Evolutionary conservation across 2,329 filamentous ascomycete genomes (phyloP).

Genomic region (Blumeria hordei): DNA sequence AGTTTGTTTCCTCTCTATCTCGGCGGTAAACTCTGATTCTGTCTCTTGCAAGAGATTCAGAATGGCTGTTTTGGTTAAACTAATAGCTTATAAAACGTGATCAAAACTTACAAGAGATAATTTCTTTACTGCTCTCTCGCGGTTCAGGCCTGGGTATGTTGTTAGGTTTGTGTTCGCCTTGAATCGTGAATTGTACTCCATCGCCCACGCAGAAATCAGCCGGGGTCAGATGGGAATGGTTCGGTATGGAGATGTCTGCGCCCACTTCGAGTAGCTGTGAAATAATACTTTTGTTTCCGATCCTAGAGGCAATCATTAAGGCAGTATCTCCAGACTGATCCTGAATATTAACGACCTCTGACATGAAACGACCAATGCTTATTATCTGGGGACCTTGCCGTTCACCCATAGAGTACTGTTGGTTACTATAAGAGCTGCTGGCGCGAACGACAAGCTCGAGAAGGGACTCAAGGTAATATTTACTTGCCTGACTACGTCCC

Average conservation of each 20-base stretch:
- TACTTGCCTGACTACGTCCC: constrained; percentile 69
- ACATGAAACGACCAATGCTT: constrained; percentile 79
- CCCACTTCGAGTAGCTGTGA: constrained; percentile 91
- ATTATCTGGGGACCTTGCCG: constrained; percentile 23
- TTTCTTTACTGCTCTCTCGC: constrained; percentile 54
- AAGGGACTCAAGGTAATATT: constrained; percentile 86
- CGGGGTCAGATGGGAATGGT: constrained; percentile 67
- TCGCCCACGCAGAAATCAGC: constrained; percentile 85
- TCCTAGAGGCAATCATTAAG: constrained; percentile 75
- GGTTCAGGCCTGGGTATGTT: constrained; percentile 27
- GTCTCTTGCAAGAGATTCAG: constrained; percentile 61
- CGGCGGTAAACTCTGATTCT: constrained; percentile 52
- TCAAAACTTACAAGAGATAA: constrained; percentile 44
- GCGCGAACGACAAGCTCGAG: constrained; percentile 87
- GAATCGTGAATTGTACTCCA: constrained; percentile 23
- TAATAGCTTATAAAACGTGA: background rate
- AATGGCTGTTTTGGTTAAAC: constrained; percentile 35
- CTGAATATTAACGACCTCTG: constrained; percentile 85
- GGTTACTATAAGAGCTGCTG: constrained; percentile 36
- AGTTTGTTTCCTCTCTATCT: constrained; percentile 63
- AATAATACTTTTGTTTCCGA: constrained; percentile 83
- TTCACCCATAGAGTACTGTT: constrained; percentile 16
- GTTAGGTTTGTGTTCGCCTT: constrained; percentile 22
- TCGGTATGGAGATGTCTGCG: constrained; percentile 76
- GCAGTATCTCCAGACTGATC: constrained; percentile 91